Conservation (phyloP, 441 rosid genomes). For the Eutrema salsugineum region DNA sequence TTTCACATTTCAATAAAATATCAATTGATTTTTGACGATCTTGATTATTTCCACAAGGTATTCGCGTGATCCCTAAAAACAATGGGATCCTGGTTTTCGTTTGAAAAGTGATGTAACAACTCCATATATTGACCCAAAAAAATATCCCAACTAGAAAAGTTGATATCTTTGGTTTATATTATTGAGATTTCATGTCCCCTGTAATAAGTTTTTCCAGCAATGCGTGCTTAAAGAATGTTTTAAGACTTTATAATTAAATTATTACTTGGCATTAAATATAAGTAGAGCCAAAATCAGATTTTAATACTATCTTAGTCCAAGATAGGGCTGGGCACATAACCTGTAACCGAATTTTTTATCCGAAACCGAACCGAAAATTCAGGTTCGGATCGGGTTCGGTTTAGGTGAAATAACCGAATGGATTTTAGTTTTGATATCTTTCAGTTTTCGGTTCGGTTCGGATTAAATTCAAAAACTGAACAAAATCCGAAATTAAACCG, state of each 20-base stretch:
- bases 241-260: neutral
- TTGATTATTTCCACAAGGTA: neutral
- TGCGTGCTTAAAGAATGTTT: slow-evolving; percentile 12
- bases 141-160: slow-evolving; percentile 12
- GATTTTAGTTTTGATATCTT: too few species aligned
- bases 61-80: neutral
- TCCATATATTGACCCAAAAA: slow-evolving; percentile 12
- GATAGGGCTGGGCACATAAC: too few species aligned
- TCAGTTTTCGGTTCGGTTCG: too few species aligned
- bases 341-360: too few species aligned
- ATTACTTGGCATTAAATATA: neutral
- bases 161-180: slow-evolving; percentile 2
- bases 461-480: too few species aligned
- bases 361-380: too few species aligned
- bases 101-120: slow-evolving; percentile 15
- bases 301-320: slow-evolving; percentile 16
- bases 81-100: too few species aligned
- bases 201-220: slow-evolving; percentile 18
- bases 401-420: too few species aligned
- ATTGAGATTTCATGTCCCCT: slow-evolving; percentile 14
- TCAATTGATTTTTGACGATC: neutral
- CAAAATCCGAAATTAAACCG: too few species aligned
- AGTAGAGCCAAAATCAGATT: slow-evolving; percentile 25
- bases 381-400: too few species aligned
- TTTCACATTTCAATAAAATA: neutral